phyloP scores from a whole-genome alignment of 495 filamentous ascomycete genomes.

The Hyaloscypha finlandica region DNA sequence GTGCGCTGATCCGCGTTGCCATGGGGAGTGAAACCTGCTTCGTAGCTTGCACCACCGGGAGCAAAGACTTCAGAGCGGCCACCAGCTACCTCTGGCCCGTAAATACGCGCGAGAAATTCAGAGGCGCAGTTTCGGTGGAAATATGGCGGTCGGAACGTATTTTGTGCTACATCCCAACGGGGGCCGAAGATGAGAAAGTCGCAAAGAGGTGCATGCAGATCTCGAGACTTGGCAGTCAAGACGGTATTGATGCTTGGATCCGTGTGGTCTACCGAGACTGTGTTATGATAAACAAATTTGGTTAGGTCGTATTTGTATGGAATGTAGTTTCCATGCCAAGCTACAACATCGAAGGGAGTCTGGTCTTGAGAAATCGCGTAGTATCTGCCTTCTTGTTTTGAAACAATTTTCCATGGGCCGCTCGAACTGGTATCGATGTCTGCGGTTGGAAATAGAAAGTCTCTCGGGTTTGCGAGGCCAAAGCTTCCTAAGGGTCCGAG shows the following conservation, averaged over 20 bases:
- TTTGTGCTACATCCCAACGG: conserved; percentile 74
- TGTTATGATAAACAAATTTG: conserved; percentile 67
- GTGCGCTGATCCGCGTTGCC: conserved; percentile 49
- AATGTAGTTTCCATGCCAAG: conserved; percentile 79
- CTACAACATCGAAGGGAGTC: conserved; percentile 80
- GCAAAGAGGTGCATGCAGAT: conserved; percentile 70
- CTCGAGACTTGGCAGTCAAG: conserved; percentile 65
- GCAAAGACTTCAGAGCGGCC: conserved; percentile 56
- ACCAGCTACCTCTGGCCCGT: conserved; percentile 44
- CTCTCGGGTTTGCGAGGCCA: conserved; percentile 74
- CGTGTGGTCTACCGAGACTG: conserved; percentile 71
- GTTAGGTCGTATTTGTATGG: conserved; percentile 82
- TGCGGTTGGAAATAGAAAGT: conserved; percentile 71
- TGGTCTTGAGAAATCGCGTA: conserved; percentile 66
- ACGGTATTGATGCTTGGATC: conserved; percentile 85
- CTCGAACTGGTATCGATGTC: conserved; percentile 45
- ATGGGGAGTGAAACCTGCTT: conserved; percentile 59
- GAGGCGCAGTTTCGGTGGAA: conserved; percentile 77
- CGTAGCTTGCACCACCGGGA: conserved; percentile 57
- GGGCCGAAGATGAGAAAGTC: conserved; percentile 86
- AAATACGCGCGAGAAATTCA: conserved; percentile 43
- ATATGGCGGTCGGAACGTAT: conserved; percentile 82
- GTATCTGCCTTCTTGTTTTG: conserved; percentile 67
- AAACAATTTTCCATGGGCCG: conserved; percentile 56
- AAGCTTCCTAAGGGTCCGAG: conserved; percentile 84